phyloP scores from a whole-genome alignment of 495 filamentous ascomycete genomes.

The Filosporella fistucella region DNA sequence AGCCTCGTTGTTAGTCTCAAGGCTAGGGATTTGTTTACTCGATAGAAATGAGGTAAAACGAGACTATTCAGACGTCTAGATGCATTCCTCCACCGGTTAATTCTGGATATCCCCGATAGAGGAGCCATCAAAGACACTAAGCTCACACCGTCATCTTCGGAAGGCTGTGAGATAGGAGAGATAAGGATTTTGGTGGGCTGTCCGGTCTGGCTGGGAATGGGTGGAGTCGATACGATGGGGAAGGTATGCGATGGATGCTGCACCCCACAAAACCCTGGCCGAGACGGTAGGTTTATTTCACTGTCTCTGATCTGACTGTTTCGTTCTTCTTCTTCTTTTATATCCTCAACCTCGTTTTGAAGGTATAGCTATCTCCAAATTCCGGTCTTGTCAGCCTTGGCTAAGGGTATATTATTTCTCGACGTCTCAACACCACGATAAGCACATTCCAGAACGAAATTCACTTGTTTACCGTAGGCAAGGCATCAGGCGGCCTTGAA shows the following conservation, averaged over 20 bases:
- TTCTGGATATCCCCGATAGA: too few relatives aligned
- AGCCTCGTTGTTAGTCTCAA: neutral
- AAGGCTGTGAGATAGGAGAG: too few relatives aligned
- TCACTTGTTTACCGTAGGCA: neutral
- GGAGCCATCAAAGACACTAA: too few relatives aligned
- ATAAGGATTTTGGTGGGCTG: constrained; percentile 15
- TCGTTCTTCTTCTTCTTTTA: constrained; percentile 5
- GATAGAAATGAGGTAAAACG: neutral
- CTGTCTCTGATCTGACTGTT: neutral
- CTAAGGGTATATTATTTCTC: too few relatives aligned
- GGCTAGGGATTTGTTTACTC: constrained; percentile 3
- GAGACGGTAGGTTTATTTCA: constrained; percentile 6
- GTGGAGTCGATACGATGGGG: neutral
- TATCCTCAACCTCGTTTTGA: neutral
- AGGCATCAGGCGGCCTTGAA: neutral
- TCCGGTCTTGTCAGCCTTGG: constrained; percentile 4
- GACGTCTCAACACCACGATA: constrained; percentile 16
- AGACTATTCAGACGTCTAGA: neutral
- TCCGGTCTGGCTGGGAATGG: constrained; percentile 6
- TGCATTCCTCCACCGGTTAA: neutral
- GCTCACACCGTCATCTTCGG: too few relatives aligned
- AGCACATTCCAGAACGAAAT: constrained; percentile 16
- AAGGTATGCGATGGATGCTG: constrained; percentile 5
- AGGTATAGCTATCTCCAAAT: neutral
- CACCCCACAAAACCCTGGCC: constrained; percentile 26